Evolutionary conservation across 2,329 filamentous ascomycete species (phyloP).

Genomic region (Podosphaera xanthii): DNA sequence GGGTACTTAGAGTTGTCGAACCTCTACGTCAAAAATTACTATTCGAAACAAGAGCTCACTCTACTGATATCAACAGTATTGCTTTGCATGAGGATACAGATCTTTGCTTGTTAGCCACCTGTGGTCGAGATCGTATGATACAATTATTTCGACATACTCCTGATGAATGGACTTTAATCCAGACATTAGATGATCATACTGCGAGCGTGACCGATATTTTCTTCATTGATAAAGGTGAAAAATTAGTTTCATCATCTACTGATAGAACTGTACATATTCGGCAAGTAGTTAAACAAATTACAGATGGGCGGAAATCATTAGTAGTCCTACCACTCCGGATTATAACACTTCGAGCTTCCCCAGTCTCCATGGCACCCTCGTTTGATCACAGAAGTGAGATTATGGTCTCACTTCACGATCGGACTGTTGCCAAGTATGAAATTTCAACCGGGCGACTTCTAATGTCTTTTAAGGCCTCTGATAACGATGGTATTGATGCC

Average conservation of each 20-base stretch:
- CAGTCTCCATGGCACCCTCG: conserved; percentile 58
- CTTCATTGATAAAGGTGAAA: conserved; percentile 43
- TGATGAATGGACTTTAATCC: conserved; percentile 50
- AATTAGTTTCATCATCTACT: conserved; percentile 63
- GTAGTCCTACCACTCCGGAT: conserved; percentile 59
- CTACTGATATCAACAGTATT: conserved; percentile 65
- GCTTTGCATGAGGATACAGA: conserved; percentile 41
- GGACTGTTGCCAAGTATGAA: conserved; percentile 36
- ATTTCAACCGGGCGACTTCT: conserved; percentile 45
- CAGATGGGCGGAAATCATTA: conserved; percentile 32
- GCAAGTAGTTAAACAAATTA: conserved; percentile 49
- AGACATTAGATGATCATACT: conserved; percentile 81
- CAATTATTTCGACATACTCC: conserved; percentile 52
- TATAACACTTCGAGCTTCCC: conserved; percentile 67
- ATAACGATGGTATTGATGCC: conserved; percentile 57
- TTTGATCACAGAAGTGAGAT: conserved; percentile 26
- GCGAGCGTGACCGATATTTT: conserved; percentile 62
- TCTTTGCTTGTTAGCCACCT: conserved; percentile 51
- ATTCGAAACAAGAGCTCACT: conserved; percentile 65
- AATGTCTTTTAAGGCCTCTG: conserved; percentile 59
- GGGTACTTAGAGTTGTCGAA: conserved; percentile 54
- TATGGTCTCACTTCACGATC: conserved; percentile 36
- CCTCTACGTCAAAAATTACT: conserved; percentile 32
- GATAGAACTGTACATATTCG: conserved; percentile 74
- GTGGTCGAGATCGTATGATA: conserved; percentile 72